Evolutionary conservation across 2,329 filamentous ascomycete genomes (phyloP).

Genomic region (Microthyrium microscopicum): DNA sequence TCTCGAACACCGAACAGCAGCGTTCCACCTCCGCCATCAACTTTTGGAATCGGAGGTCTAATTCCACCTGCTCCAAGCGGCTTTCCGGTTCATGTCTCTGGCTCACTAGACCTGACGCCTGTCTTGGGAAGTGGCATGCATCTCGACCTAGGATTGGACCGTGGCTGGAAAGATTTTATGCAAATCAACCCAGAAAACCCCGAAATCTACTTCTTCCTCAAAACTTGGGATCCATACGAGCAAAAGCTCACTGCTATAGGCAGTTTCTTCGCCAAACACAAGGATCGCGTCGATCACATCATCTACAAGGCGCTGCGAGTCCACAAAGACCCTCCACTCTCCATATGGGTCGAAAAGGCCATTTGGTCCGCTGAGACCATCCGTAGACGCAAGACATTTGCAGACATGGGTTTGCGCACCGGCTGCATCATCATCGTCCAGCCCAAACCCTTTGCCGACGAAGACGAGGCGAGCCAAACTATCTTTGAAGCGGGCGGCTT

Average conservation of each 20-base stretch:
- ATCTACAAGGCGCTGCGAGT: constrained; percentile 16
- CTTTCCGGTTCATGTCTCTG: background rate
- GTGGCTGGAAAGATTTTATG: no score
- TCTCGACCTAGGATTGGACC: background rate
- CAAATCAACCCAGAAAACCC: background rate
- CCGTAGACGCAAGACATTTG: constrained; percentile 18
- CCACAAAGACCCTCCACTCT: constrained; percentile 21
- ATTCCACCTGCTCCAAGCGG: background rate
- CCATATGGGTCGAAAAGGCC: constrained; percentile 34
- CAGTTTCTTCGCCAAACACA: constrained; percentile 17
- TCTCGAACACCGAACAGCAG: no score
- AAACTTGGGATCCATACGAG: constrained; percentile 21
- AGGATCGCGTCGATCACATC: constrained; percentile 19
- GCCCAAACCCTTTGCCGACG: constrained; percentile 12
- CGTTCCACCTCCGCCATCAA: no score
- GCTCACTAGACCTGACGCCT: background rate
- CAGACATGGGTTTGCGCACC: constrained; percentile 11
- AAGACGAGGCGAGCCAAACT: constrained; percentile 16
- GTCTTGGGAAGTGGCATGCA: no score
- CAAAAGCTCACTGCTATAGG: constrained; percentile 19
- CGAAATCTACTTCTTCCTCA: constrained; percentile 25
- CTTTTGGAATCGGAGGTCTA: no score
- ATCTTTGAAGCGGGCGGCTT: constrained; percentile 19
- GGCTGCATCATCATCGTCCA: constrained; percentile 18
- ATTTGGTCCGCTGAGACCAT: constrained; percentile 13